A percentile compares a stretch with the other conserved stretches of the same genome.
These are phyloP conservation scores for Blastobotrys attinorum DNA, from an alignment of 805 yeast genomes.

Conservation along the genomic window DNA sequence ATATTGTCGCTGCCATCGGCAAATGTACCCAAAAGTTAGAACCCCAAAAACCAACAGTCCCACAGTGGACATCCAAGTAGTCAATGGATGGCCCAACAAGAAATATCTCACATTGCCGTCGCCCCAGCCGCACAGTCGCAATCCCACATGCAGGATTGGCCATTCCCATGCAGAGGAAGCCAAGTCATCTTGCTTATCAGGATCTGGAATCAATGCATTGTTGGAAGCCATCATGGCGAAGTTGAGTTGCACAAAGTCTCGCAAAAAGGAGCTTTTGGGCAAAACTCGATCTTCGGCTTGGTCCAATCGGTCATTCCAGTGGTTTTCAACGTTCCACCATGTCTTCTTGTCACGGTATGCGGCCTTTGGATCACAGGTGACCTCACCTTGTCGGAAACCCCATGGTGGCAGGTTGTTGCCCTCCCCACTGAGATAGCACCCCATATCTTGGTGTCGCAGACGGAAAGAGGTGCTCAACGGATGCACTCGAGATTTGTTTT, in stretches of 20 bases:
- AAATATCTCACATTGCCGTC: conserved; percentile 47
- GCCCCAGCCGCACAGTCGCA: conserved; percentile 74
- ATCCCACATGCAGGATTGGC: conserved; percentile 62
- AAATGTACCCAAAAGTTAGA: conserved; percentile 31
- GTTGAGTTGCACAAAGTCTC: conserved; percentile 64
- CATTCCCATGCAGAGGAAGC: conserved; percentile 80
- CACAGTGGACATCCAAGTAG: conserved; percentile 54
- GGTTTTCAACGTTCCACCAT: conserved; percentile 78
- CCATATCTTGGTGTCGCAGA: conserved; percentile 55
- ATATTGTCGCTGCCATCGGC: conserved; percentile 67
- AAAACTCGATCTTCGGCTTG: conserved; percentile 31
- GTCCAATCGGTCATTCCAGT: conserved; percentile 44
- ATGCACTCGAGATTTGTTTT: conserved; percentile 30
- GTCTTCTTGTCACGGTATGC: conserved; percentile 51
- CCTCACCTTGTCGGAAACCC: conserved; percentile 99
- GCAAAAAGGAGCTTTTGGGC: conserved; percentile 48
- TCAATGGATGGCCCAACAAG: conserved; percentile 57
- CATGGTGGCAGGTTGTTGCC: conserved; percentile 82
- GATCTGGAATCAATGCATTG: conserved; percentile 73
- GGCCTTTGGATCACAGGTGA: conserved; percentile 53
- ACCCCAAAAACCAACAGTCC: conserved; percentile 39
- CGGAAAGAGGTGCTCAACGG: conserved; percentile 82
- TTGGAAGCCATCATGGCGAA: conserved; percentile 79
- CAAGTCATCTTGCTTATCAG: conserved; percentile 59
- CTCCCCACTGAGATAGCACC: conserved; percentile 80